Evolutionary conservation across 2,329 filamentous ascomycete genomes (phyloP).

Genomic region (Talaromyces sp.): DNA sequence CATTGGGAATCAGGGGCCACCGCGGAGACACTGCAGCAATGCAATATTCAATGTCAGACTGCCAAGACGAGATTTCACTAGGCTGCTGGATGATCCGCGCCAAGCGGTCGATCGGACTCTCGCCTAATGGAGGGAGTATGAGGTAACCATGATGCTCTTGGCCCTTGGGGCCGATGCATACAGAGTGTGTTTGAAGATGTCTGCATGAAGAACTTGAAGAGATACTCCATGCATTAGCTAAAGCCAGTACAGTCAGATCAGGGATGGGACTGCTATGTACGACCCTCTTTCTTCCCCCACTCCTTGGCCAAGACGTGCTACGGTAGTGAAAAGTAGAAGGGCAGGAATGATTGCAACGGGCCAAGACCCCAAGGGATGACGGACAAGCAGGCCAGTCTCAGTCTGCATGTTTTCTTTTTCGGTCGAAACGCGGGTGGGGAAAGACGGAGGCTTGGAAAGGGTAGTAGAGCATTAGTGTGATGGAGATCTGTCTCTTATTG

Average conservation of each 20-base stretch:
- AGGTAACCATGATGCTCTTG: background rate
- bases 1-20: background rate
- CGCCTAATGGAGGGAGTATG: background rate
- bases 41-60: background rate
- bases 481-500: no score
- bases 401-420: slow-evolving; percentile 1
- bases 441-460: background rate
- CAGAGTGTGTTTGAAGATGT: no score
- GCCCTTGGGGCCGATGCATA: background rate
- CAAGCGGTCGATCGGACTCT: slow-evolving; percentile 18
- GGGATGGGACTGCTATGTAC: no score
- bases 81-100: slow-evolving; percentile 16
- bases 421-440: background rate
- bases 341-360: background rate
- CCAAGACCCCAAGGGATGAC: slow-evolving; percentile 19
- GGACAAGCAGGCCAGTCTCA: slow-evolving; percentile 10
- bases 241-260: no score
- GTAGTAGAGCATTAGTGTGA: no score
- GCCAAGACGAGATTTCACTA: slow-evolving; percentile 21
- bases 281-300: background rate
- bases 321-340: no score
- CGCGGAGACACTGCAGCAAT: background rate
- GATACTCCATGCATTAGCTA: no score
- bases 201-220: no score
- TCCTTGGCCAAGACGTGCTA: background rate